Evolutionary conservation across 192 early-diverging fungal species (phyloP), one percentile per base, ranked within the genome.

Genomic region (Backusella westeae): DNA sequence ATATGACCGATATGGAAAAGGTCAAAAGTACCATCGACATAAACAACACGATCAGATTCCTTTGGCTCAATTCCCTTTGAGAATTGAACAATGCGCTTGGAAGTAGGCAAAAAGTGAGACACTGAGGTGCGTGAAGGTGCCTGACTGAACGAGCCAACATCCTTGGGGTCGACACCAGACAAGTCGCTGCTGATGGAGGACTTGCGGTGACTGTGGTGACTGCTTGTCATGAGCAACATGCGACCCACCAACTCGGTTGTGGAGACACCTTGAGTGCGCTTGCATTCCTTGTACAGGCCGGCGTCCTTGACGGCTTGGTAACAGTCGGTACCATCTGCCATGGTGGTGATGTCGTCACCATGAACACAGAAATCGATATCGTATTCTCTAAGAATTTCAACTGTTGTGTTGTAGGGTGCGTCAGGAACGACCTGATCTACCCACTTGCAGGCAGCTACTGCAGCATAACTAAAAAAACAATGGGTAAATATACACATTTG

Each of bases 391-490:
- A 99, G 86, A 23, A 88, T 80, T 83, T 96, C 96, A 67, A 99
- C 81, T 15, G 90, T 89, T 63, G 97, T 99, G 72, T 92, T 85
- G 80, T 99, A 99, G 15, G 97, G 97, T 46, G 97, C 97, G 73
- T 99, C 88, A 70, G 85, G 87, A 39, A 97, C 97, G 9, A 99
- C 95, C 75, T 93, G 87, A 82, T 99, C 96, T 2, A 91, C 96
- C 97, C 94, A 96, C 80, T 99, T 99, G 90, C 97, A 99, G 5
- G 93, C 96, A 36, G 92, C 94, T 12, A 99, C 96, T 53, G 96
- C 95, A 10, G 92, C 96, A 83, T 97, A 97, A 78, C 93, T 94
- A 19, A 29, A 44, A 29, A 29, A 29, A 29, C 29, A 5, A 44
- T 39, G 38, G 52, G 9, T 67, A 67, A 44, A 9, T 12, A 72